Conservation (phyloP, 75 land plant species). For the Cupressus sempervirens region DNA sequence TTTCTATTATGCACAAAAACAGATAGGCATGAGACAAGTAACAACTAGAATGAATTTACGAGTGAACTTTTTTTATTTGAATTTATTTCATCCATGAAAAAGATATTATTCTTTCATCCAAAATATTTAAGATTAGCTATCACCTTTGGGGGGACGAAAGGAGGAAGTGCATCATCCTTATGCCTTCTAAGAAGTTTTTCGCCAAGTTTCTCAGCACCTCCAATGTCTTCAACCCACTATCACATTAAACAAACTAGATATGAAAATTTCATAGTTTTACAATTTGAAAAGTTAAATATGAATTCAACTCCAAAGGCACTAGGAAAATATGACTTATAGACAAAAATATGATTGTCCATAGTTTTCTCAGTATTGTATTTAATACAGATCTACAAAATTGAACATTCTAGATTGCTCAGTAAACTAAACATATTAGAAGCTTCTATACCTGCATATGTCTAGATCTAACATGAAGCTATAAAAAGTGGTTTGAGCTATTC, state of each 20-base stretch:
- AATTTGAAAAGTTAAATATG: background rate
- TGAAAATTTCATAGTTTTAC: background rate
- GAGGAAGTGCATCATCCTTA: conserved; percentile 58
- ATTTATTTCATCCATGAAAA: background rate
- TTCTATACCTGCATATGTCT: too few species aligned
- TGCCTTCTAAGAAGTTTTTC: conserved; percentile 50
- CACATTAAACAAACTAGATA: conserved; percentile 10
- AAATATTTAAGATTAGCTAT: background rate
- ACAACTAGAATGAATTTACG: background rate
- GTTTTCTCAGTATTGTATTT: too few species aligned
- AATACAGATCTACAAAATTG: too few species aligned
- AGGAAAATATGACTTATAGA: background rate
- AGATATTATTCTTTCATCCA: background rate
- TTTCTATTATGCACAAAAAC: background rate
- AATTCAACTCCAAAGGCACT: background rate
- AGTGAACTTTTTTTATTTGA: background rate
- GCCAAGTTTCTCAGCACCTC: conserved; percentile 70
- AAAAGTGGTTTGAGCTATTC: too few species aligned
- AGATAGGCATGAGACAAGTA: background rate
- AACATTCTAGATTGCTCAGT: too few species aligned
- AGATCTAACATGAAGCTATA: too few species aligned
- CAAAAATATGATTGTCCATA: background rate
- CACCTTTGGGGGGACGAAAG: conserved; percentile 72
- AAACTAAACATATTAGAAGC: too few species aligned
- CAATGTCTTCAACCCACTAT: conserved; percentile 77